These are phyloP conservation scores for Gnetum montanum DNA, from an alignment of 75 land plant species.

Conservation along the genomic window DNA sequence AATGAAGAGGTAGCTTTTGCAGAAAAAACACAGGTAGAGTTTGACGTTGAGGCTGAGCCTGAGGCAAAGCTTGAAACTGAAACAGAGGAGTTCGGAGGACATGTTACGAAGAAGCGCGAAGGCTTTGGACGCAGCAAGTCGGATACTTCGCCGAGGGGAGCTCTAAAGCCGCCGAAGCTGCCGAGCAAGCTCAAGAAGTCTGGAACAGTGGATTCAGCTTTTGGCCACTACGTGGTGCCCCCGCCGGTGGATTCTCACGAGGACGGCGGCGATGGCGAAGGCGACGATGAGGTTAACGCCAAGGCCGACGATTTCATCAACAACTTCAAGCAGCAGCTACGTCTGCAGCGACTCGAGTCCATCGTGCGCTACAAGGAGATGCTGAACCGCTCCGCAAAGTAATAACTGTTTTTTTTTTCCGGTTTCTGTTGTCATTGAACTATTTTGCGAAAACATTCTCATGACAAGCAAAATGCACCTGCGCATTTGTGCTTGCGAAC, in stretches of 20 bases:
- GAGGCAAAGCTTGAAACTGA: background rate
- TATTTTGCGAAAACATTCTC: too few species aligned
- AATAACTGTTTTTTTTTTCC: too few species aligned
- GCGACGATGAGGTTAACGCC: conserved; percentile 35
- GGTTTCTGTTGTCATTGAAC: too few species aligned
- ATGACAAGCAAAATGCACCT: too few species aligned
- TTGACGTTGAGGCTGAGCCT: background rate
- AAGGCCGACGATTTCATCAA: conserved; percentile 73
- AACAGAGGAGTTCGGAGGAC: background rate
- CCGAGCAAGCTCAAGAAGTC: conserved; percentile 5
- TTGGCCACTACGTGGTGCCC: background rate
- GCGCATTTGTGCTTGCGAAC: too few species aligned
- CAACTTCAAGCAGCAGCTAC: conserved; percentile 56
- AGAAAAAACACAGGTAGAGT: too few species aligned
- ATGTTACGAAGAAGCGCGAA: too few species aligned
- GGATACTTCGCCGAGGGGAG: background rate
- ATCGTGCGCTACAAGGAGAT: conserved; percentile 43
- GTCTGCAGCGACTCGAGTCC: conserved; percentile 60
- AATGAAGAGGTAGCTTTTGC: too few species aligned
- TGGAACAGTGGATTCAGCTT: conserved; percentile 4
- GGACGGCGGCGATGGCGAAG: conserved; percentile 8
- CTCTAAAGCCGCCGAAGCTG: background rate
- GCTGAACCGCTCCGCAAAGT: conserved; percentile 15
- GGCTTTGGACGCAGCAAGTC: conserved; percentile 9
- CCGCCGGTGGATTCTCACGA: background rate